These are phyloP conservation scores for Trichosanthes truncata DNA, from an alignment of 306 rosid species.

Conservation along the genomic window DNA sequence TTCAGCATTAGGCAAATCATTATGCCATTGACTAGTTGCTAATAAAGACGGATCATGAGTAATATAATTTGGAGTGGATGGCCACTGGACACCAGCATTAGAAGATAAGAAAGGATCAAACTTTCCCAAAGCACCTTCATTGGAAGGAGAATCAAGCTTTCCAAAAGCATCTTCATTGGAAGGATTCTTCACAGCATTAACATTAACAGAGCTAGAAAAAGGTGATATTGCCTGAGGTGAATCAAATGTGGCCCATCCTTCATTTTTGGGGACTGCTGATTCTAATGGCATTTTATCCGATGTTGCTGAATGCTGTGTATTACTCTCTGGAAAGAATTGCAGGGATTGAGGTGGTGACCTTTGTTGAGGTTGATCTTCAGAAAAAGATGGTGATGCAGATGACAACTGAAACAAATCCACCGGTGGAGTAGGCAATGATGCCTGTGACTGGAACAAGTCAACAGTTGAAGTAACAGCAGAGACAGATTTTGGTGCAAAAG, in stretches of 20 bases:
- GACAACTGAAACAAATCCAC: slow-evolving; percentile 39
- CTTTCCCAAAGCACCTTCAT: slow-evolving; percentile 25
- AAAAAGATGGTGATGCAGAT: slow-evolving; percentile 20
- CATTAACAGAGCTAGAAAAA: slow-evolving; percentile 21
- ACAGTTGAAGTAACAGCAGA: slow-evolving; percentile 31
- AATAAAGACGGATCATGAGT: slow-evolving; percentile 21
- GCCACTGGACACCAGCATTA: slow-evolving; percentile 32
- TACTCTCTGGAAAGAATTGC: slow-evolving; percentile 29
- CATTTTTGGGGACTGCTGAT: slow-evolving; percentile 37
- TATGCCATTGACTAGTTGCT: slow-evolving; percentile 34
- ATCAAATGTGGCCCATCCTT: slow-evolving; percentile 84
- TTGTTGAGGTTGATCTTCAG: slow-evolving; percentile 24
- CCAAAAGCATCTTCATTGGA: slow-evolving; percentile 26
- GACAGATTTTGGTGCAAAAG: slow-evolving; percentile 14
- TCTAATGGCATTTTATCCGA: slow-evolving; percentile 26
- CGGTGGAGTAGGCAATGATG: slow-evolving; percentile 13
- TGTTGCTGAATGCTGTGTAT: slow-evolving; percentile 32
- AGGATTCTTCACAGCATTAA: slow-evolving; percentile 14
- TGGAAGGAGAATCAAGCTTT: slow-evolving; percentile 29
- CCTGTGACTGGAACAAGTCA: slow-evolving; percentile 48
- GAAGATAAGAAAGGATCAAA: slow-evolving; percentile 33
- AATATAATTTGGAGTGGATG: slow-evolving; percentile 25
- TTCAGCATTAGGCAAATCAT: slow-evolving; percentile 20
- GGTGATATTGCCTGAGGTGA: slow-evolving; percentile 29
- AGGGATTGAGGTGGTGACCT: slow-evolving; percentile 22